Percentiles rank a stretch among this genome's conserved stretches.
Conservation (phyloP, 2,329 filamentous ascomycete species). For the Arachnomyces sp. region DNA sequence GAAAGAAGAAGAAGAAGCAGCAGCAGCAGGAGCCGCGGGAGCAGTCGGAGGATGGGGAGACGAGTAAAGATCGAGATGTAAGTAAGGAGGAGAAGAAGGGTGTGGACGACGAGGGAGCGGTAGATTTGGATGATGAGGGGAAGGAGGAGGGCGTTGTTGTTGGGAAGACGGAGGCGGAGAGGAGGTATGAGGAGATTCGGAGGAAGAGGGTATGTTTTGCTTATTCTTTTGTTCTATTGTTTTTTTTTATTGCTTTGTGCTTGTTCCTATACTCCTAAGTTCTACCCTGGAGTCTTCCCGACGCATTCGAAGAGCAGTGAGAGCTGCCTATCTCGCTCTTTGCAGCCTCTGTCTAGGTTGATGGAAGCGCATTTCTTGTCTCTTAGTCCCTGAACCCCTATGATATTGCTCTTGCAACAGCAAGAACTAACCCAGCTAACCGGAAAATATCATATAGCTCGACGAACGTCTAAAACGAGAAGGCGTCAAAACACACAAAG, state of each 20-base stretch:
- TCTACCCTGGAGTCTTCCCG: not conserved
- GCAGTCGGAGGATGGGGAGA: slow-evolving; percentile 15
- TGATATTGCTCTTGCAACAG: too few relatives aligned
- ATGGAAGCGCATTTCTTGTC: too few relatives aligned
- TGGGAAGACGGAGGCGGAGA: slow-evolving; percentile 78
- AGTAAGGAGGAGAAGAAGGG: slow-evolving; percentile 19
- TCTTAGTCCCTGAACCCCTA: too few relatives aligned
- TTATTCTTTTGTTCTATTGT: slow-evolving; percentile 4
- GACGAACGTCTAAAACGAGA: slow-evolving; percentile 75
- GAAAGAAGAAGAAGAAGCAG: slow-evolving; percentile 43
- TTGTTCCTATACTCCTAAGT: not conserved
- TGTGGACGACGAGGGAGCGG: slow-evolving; percentile 9
- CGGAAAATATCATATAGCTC: too few relatives aligned
- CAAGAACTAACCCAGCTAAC: too few relatives aligned
- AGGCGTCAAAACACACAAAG: slow-evolving; percentile 91
- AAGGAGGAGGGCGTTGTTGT: slow-evolving; percentile 22
- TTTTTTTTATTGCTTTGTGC: slow-evolving; percentile 6
- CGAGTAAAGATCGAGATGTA: slow-evolving; percentile 13
- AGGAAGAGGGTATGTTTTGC: slow-evolving; percentile 67
- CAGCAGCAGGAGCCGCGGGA: slow-evolving; percentile 13
- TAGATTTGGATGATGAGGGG: slow-evolving; percentile 17
- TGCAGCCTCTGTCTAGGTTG: too few relatives aligned
- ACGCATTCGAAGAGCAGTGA: too few relatives aligned
- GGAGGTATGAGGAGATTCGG: slow-evolving; percentile 69
- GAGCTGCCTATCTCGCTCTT: too few relatives aligned